Evolutionary conservation across 108 stramenopile genomes (phyloP), one percentile per base, ranked within the genome.

Genomic region (Fragilaria crotonensis): DNA sequence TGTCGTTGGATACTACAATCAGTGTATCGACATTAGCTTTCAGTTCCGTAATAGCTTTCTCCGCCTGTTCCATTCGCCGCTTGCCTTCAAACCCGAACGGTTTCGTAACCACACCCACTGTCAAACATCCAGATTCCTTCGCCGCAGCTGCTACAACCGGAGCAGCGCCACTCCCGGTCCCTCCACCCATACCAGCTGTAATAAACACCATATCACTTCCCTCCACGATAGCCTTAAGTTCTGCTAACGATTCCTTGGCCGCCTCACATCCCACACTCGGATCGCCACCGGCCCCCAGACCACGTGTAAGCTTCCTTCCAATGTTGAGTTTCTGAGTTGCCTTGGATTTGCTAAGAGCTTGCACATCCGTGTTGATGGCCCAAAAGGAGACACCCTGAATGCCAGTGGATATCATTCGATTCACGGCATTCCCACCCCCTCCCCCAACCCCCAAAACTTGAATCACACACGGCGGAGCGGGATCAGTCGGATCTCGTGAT

Each of bases 141-240:
- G 73, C 73, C 53, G 71, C 51, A 33, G 70, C 79, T 2, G 89
- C 89, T 23, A 90, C 76, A 9, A 90, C 68, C 25, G 89, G 89
- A 7, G 81, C 83, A 0, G 89, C 89, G 7, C 89, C 89, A 30
- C 78, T 77, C 0, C 89, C 89, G 7, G 89, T 89, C 3, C 88
- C 88, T 17, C 88, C 88, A 18, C 88, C 88, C 88, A 89, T 89
- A 4, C 88, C 88, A 25, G 80, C 79, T 20, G 89, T 90, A 46
- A 90, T 81, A 62, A 90, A 90, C 9, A 87, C 77, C 67, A 90
- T 66, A 63, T 90, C 85, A 9, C 81, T 75, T 31, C 84, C 74
- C 50, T 67, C 32, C 62, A 60, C 30, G 19, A 80, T 67, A 33
- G 65, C 58, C 1, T 11, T 30, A 66, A 78, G 68, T 52, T 75